Percentiles rank a stretch among this genome's conserved stretches.
Conservation (phyloP, 805 yeast genomes). For the Cyberlindnera mrakii region DNA sequence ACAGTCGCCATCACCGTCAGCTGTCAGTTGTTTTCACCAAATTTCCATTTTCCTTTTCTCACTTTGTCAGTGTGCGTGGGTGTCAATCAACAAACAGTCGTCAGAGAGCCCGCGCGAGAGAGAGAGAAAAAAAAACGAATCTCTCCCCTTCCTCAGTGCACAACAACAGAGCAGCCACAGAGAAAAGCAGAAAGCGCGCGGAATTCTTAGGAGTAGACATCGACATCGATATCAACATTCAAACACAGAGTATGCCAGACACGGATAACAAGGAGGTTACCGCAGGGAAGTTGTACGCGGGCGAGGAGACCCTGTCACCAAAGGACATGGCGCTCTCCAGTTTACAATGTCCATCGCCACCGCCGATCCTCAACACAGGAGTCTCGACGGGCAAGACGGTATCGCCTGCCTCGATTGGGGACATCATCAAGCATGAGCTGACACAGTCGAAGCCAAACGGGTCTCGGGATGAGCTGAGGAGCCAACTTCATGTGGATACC, state of each 20-base stretch:
- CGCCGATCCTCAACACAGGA: constrained; percentile 48
- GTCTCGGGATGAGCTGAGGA: too few relatives aligned
- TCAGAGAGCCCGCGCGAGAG: too few relatives aligned
- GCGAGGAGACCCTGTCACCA: constrained; percentile 30
- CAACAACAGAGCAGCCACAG: not conserved
- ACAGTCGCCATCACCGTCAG: too few relatives aligned
- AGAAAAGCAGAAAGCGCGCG: not conserved
- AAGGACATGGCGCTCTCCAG: constrained; percentile 52
- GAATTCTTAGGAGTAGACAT: too few relatives aligned
- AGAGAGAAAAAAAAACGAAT: too few relatives aligned
- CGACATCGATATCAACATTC: not conserved
- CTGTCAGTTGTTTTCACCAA: too few relatives aligned
- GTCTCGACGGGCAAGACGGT: constrained; percentile 19
- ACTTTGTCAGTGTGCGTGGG: too few relatives aligned
- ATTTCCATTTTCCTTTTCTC: too few relatives aligned
- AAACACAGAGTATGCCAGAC: not conserved
- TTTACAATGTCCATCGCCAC: constrained; percentile 66
- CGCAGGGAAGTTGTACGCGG: constrained; percentile 1
- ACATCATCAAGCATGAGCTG: constrained; percentile 17
- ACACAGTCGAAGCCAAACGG: not conserved
- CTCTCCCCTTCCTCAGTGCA: not conserved
- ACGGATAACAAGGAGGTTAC: not conserved
- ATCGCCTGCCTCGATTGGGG: constrained; percentile 21
- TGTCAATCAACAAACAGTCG: too few relatives aligned
- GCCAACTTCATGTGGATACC: not conserved